Conservation (phyloP, 2,329 filamentous ascomycete species). For the Colletotrichum sp. region DNA sequence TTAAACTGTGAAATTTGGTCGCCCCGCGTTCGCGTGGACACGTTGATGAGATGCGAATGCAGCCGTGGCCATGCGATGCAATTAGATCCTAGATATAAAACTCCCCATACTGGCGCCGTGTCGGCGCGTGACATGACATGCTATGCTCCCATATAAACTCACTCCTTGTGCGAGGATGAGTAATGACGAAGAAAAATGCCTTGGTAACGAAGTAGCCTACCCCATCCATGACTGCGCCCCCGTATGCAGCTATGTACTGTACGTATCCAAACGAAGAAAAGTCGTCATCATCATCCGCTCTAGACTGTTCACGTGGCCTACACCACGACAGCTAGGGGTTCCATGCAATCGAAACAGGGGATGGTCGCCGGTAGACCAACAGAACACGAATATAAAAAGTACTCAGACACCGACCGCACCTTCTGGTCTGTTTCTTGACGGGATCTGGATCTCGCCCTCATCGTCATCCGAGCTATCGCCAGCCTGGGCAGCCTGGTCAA, state of each 20-base stretch:
- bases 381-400: neutral
- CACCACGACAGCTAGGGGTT: neutral
- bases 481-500: slow-evolving; percentile 57
- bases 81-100: neutral
- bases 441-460: slow-evolving; percentile 57
- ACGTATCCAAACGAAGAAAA: slow-evolving; percentile 1
- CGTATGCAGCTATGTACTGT: slow-evolving; percentile 1
- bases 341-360: neutral
- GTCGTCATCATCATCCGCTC: slow-evolving; percentile 13
- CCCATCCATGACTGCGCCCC: neutral
- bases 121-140: neutral
- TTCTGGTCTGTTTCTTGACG: slow-evolving; percentile 35
- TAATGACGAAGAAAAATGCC: neutral
- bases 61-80: slow-evolving; percentile 3
- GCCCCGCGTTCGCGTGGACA: neutral
- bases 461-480: slow-evolving; percentile 63
- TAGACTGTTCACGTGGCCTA: neutral
- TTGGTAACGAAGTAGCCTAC: neutral
- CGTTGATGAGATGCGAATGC: neutral
- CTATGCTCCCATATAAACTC: neutral
- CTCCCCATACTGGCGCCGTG: neutral
- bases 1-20: neutral
- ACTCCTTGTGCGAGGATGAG: neutral
- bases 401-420: slow-evolving; percentile 21
- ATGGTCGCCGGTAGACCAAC: neutral